Evolutionary conservation across 345 rosid species (phyloP).

Genomic region (Ceriops tagal): DNA sequence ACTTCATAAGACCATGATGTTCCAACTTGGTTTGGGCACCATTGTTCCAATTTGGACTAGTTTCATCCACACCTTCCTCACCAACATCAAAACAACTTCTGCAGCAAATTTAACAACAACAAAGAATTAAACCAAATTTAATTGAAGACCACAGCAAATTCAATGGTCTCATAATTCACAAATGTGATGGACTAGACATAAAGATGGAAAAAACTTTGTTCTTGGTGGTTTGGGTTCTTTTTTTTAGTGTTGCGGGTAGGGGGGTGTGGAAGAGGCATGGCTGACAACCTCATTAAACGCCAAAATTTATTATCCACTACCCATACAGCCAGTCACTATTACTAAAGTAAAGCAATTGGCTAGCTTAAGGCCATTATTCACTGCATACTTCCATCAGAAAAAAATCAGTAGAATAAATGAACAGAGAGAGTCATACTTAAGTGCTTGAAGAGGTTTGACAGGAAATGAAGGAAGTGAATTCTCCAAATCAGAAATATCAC

Average conservation of each 20-base stretch:
- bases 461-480: slow-evolving; percentile 77
- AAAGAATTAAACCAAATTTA: no score
- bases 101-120: slow-evolving; percentile 28
- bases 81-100: slow-evolving; percentile 84
- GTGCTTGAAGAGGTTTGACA: slow-evolving; percentile 79
- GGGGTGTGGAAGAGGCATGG: no score
- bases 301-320: no score
- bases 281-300: no score
- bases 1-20: slow-evolving; percentile 36
- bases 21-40: slow-evolving; percentile 37
- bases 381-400: slow-evolving; percentile 5
- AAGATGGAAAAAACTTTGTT: background rate
- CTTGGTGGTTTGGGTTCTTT: no score
- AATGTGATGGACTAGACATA: background rate
- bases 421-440: slow-evolving; percentile 42
- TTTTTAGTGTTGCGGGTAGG: background rate
- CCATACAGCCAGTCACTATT: no score
- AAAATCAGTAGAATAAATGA: background rate
- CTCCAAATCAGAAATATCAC: slow-evolving; percentile 64
- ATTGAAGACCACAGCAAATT: no score
- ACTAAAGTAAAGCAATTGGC: background rate
- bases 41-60: slow-evolving; percentile 57
- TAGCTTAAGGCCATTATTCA: background rate
- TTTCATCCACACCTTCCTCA: slow-evolving; percentile 57
- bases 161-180: slow-evolving; percentile 4